Conservation (phyloP, 2,329 filamentous ascomycete genomes). For the Tolypocladium amazonense region DNA sequence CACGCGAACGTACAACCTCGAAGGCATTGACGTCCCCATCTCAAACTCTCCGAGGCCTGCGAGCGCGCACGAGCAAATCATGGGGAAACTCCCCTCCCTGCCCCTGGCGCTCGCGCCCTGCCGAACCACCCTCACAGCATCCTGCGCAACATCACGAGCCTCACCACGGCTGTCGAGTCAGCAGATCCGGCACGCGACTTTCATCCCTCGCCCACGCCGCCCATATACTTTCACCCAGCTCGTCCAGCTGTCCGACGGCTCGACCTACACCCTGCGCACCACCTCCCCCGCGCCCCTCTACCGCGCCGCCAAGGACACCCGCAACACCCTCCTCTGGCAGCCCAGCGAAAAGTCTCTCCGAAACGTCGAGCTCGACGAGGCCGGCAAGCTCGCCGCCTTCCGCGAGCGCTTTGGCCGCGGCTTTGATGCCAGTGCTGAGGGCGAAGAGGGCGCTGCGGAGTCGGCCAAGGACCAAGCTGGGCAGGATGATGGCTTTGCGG, state of each 20-base stretch:
- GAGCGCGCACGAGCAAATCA: slow-evolving; percentile 4
- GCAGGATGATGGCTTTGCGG: slow-evolving; percentile 26
- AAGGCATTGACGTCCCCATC: not conserved
- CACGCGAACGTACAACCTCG: not conserved
- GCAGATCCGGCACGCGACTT: slow-evolving; percentile 62
- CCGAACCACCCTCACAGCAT: slow-evolving; percentile 8
- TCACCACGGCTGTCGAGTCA: slow-evolving; percentile 10
- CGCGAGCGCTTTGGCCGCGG: slow-evolving; percentile 71
- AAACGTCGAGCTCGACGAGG: slow-evolving; percentile 92
- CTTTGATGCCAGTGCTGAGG: slow-evolving; percentile 55
- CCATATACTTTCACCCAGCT: slow-evolving; percentile 98
- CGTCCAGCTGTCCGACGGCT: slow-evolving; percentile 83
- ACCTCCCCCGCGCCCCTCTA: slow-evolving; percentile 57
- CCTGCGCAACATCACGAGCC: slow-evolving; percentile 1
- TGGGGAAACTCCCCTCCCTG: slow-evolving; percentile 18
- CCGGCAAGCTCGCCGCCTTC: slow-evolving; percentile 79
- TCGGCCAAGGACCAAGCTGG: slow-evolving; percentile 16
- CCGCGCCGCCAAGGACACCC: slow-evolving; percentile 64
- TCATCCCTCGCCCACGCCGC: slow-evolving; percentile 77
- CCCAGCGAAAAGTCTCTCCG: slow-evolving; percentile 68
- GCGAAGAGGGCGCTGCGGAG: slow-evolving; percentile 15
- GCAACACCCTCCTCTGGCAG: slow-evolving; percentile 88
- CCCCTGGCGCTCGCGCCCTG: slow-evolving; percentile 18
- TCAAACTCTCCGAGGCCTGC: not conserved
- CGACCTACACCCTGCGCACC: slow-evolving; percentile 69